Conservation (phyloP, 495 filamentous ascomycete species). For the Oidiodendron maius region DNA sequence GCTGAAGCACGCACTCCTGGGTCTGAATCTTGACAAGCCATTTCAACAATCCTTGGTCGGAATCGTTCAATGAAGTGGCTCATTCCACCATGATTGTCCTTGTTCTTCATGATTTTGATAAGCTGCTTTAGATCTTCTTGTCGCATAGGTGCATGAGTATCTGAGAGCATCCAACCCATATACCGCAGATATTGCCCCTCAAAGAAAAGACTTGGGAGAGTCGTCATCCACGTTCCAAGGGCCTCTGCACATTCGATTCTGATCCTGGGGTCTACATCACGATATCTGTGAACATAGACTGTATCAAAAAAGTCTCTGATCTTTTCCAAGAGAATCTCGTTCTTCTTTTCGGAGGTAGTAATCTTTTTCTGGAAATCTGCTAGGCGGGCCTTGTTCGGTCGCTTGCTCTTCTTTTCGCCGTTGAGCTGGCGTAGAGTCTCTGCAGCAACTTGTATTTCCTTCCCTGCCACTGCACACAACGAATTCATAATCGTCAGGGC, state of each 20-base stretch:
- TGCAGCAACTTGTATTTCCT: slow-evolving; percentile 60
- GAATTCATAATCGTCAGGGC: slow-evolving; percentile 67
- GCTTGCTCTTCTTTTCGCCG: slow-evolving; percentile 70
- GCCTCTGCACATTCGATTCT: slow-evolving; percentile 78
- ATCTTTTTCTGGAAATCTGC: slow-evolving; percentile 60
- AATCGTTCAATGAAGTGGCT: slow-evolving; percentile 89
- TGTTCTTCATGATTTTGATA: slow-evolving; percentile 57
- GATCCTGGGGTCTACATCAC: slow-evolving; percentile 85
- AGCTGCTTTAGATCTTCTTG: slow-evolving; percentile 79
- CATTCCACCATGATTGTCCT: slow-evolving; percentile 66
- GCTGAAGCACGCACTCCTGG: slow-evolving; percentile 67
- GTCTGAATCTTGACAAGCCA: slow-evolving; percentile 79
- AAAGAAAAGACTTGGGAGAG: slow-evolving; percentile 79
- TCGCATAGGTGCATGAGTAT: slow-evolving; percentile 60
- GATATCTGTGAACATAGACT: slow-evolving; percentile 90
- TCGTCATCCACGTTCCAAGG: slow-evolving; percentile 80
- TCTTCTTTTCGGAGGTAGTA: slow-evolving; percentile 57
- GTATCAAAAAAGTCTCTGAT: slow-evolving; percentile 82
- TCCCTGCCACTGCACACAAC: slow-evolving; percentile 57
- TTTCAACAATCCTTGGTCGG: slow-evolving; percentile 82
- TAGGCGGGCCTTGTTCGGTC: slow-evolving; percentile 66
- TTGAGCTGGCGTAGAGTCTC: slow-evolving; percentile 74
- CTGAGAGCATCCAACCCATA: slow-evolving; percentile 89
- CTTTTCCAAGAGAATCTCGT: slow-evolving; percentile 55
- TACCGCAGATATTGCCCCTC: slow-evolving; percentile 85